Evolutionary conservation across 129 eudicot species (phyloP).

Genomic region (Lactuca saligna): DNA sequence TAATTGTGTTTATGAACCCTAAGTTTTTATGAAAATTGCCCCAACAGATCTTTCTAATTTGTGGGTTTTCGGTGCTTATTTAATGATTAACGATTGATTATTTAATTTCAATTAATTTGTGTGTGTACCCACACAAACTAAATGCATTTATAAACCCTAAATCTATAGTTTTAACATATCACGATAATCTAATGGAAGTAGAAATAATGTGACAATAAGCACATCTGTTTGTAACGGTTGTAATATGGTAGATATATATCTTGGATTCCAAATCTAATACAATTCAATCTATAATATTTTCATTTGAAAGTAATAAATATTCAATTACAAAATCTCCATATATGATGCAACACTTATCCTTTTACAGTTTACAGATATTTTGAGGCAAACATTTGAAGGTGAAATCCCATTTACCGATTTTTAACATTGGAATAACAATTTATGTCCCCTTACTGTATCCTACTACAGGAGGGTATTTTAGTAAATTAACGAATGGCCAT

Average conservation of each 20-base stretch:
- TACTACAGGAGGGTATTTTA: background rate
- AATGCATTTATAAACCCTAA: too few species aligned
- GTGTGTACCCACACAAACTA: too few species aligned
- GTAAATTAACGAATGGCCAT: background rate
- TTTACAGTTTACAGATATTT: background rate
- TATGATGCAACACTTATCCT: background rate
- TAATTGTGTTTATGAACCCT: too few species aligned
- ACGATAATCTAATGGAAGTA: background rate
- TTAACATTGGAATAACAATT: background rate
- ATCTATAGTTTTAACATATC: background rate
- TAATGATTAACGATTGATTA: too few species aligned
- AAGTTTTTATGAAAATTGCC: background rate
- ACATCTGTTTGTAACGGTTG: background rate
- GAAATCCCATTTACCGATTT: background rate
- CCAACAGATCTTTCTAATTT: background rate
- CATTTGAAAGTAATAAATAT: background rate
- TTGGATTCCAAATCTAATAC: background rate
- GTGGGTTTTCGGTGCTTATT: background rate
- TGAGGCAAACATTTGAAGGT: background rate
- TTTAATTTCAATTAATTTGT: too few species aligned
- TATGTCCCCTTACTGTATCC: background rate
- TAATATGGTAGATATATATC: background rate
- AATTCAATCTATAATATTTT: too few species aligned
- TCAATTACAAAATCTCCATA: background rate
- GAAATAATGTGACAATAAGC: background rate